Conservation (phyloP, 2,329 filamentous ascomycete species). For the Teratosphaeria destructans region DNA sequence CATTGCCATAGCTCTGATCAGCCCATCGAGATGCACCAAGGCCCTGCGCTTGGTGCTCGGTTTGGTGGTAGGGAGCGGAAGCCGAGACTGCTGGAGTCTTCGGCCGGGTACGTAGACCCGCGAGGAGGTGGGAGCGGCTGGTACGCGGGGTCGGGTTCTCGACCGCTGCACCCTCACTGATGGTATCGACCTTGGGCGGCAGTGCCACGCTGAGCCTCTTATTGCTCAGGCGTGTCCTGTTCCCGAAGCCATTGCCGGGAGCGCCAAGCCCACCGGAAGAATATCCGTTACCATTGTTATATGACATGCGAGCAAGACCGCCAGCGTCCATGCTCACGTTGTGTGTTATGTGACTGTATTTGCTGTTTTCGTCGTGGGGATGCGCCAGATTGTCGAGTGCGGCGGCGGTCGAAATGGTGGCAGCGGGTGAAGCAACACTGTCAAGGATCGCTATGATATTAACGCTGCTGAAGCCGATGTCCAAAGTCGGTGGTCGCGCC, state of each 20-base stretch:
- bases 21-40: constrained; percentile 40
- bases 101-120: constrained; percentile 83
- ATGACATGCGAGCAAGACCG: constrained; percentile 99
- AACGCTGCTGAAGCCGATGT: constrained; percentile 3
- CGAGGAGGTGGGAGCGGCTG: constrained; percentile 87
- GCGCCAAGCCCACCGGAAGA: constrained; percentile 61
- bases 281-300: constrained; percentile 49
- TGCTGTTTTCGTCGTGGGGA: neutral
- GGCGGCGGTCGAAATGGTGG: neutral
- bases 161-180: constrained; percentile 57
- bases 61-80: constrained; percentile 51
- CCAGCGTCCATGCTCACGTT: constrained; percentile 73
- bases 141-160: constrained; percentile 71
- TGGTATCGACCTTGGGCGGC: constrained; percentile 54
- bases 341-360: neutral
- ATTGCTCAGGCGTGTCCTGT: constrained; percentile 70
- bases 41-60: constrained; percentile 35
- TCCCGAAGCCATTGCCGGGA: constrained; percentile 71
- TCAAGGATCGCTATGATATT: constrained; percentile 13
- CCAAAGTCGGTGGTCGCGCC: constrained; percentile 5
- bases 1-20: constrained; percentile 27
- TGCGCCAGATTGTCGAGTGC: neutral
- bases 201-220: constrained; percentile 80
- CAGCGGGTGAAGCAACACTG: constrained; percentile 5
- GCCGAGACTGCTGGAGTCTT: constrained; percentile 68